A percentile compares a stretch with the other conserved stretches of the same genome.
phyloP scores from a whole-genome alignment of 805 yeast genomes.

The Lipomyces spencermartinsiae region DNA sequence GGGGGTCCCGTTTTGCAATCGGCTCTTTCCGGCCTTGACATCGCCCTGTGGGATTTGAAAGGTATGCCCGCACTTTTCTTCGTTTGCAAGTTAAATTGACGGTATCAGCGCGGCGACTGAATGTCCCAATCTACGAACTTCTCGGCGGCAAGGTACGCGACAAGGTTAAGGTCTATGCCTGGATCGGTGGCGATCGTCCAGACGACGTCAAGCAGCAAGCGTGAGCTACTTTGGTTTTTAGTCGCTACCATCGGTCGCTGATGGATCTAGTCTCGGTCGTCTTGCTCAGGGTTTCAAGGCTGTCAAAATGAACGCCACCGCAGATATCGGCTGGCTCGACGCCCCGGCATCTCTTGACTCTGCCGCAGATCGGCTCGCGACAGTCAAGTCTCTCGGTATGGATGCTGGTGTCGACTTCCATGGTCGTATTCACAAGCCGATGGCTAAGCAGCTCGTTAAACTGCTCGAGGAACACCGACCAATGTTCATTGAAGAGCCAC shows the following conservation, averaged over 20 bases:
- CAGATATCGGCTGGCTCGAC: conserved; percentile 42
- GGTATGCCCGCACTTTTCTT: conserved; percentile 36
- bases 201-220: conserved; percentile 43
- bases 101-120: conserved; percentile 37
- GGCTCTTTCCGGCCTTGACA: conserved; percentile 46
- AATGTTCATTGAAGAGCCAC: conserved; percentile 45
- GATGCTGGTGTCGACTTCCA: conserved; percentile 46
- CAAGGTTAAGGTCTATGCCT: conserved; percentile 43
- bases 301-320: conserved; percentile 47
- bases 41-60: conserved; percentile 47
- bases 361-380: conserved; percentile 42
- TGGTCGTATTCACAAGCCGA: conserved; percentile 45
- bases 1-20: conserved; percentile 47
- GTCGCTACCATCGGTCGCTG: not conserved
- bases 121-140: conserved; percentile 45
- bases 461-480: conserved; percentile 43
- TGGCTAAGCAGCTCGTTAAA: conserved; percentile 45
- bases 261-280: conserved; percentile 33
- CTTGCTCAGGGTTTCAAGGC: conserved; percentile 46
- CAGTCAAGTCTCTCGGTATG: conserved; percentile 41
- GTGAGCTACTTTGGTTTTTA: conserved; percentile 5
- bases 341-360: conserved; percentile 42
- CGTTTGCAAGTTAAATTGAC: not conserved
- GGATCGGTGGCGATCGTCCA: conserved; percentile 47
- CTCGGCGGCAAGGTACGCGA: conserved; percentile 46